Percentiles rank a stretch among this genome's conserved stretches.
Evolutionary conservation across 2,329 filamentous ascomycete species (phyloP).

Genomic region (Chaetomium sp.): DNA sequence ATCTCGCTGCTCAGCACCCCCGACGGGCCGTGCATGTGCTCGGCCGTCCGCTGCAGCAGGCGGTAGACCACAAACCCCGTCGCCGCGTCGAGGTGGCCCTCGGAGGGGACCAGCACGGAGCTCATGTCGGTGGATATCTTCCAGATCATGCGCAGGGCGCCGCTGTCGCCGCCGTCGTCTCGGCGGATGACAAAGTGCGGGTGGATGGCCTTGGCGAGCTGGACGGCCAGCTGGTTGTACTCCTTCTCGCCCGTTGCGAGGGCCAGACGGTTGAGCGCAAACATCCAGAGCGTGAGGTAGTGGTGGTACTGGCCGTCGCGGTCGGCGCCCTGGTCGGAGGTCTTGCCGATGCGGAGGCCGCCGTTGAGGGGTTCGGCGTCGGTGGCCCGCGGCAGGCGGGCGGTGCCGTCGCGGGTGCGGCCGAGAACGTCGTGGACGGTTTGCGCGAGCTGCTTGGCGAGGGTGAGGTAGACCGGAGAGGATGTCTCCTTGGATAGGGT

Average conservation of each 20-base stretch:
- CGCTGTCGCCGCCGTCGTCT: slow-evolving; percentile 1
- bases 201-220: slow-evolving; percentile 56
- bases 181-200: slow-evolving; percentile 49
- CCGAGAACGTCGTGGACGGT: slow-evolving; percentile 58
- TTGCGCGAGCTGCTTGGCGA: slow-evolving; percentile 52
- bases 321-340: slow-evolving; percentile 50
- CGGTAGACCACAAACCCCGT: slow-evolving; percentile 56
- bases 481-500: slow-evolving; percentile 51
- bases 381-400: slow-evolving; percentile 53
- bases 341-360: slow-evolving; percentile 61
- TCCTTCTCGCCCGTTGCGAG: slow-evolving; percentile 48
- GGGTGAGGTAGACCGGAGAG: slow-evolving; percentile 47
- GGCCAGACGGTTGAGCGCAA: slow-evolving; percentile 58
- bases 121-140: slow-evolving; percentile 56
- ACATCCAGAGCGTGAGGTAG: slow-evolving; percentile 65
- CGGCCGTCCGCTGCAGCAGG: slow-evolving; percentile 49
- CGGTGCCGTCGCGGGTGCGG: slow-evolving; percentile 50
- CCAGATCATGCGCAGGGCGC: slow-evolving; percentile 52
- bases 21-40: slow-evolving; percentile 32
- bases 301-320: slow-evolving; percentile 64
- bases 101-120: slow-evolving; percentile 49
- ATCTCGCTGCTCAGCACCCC: slow-evolving; percentile 51
- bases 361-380: slow-evolving; percentile 55
- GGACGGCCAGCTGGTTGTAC: slow-evolving; percentile 55
- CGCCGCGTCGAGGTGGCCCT: slow-evolving; percentile 59